Conservation (phyloP, 1,139 yeast genomes). For the Protomyces gravidus region DNA sequence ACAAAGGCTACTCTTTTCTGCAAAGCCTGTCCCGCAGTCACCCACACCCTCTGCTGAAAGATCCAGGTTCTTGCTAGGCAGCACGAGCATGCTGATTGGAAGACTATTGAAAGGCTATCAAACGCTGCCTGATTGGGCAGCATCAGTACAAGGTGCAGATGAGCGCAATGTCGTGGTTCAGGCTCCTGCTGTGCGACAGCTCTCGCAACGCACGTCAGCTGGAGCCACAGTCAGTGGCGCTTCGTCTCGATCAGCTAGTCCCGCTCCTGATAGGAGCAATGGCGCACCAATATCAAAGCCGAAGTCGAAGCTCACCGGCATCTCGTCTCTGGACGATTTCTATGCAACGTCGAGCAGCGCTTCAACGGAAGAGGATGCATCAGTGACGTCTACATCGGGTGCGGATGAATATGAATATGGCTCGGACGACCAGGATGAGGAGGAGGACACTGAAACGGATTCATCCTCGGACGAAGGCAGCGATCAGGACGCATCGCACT, state of each 20-base stretch:
- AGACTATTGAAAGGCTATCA: slow-evolving; percentile 38
- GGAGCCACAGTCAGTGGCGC: neutral
- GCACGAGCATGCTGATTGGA: slow-evolving; percentile 40
- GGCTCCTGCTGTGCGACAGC: slow-evolving; percentile 11
- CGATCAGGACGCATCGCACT: too few species aligned
- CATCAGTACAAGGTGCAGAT: slow-evolving; percentile 36
- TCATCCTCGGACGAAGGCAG: slow-evolving; percentile 38
- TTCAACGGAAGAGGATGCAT: too few species aligned
- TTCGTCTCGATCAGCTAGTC: slow-evolving; percentile 11
- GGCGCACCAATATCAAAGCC: slow-evolving; percentile 28
- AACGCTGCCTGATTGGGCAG: slow-evolving; percentile 32
- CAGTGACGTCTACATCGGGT: too few species aligned
- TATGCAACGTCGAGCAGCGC: slow-evolving; percentile 53
- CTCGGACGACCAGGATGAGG: slow-evolving; percentile 10
- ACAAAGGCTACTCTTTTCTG: slow-evolving; percentile 71
- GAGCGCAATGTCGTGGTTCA: slow-evolving; percentile 24
- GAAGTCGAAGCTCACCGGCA: slow-evolving; percentile 29
- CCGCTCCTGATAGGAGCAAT: slow-evolving; percentile 5
- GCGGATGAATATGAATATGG: slow-evolving; percentile 35
- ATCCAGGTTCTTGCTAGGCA: slow-evolving; percentile 37
- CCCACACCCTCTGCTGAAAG: slow-evolving; percentile 32
- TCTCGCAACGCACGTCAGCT: slow-evolving; percentile 20
- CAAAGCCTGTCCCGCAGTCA: slow-evolving; percentile 60
- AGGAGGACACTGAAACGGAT: slow-evolving; percentile 14
- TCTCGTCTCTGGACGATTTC: slow-evolving; percentile 46